These are phyloP conservation scores for Fraxinus americana DNA, from an alignment of 257 asterid genomes.

Conservation along the genomic window DNA sequence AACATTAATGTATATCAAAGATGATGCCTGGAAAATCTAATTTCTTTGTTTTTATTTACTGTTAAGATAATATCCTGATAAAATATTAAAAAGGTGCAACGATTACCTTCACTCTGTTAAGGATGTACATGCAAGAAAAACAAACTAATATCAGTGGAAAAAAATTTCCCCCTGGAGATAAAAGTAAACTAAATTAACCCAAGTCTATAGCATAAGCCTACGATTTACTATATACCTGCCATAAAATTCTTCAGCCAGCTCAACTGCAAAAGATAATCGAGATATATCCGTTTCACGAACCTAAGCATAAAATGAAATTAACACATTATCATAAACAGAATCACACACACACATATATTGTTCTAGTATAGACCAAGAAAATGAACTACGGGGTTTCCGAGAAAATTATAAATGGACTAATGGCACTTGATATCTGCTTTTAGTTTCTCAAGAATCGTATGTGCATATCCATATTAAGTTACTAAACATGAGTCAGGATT, in stretches of 20 bases:
- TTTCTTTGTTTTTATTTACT: neutral
- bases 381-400: neutral
- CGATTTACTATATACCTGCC: conserved; percentile 69
- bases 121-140: conserved; percentile 31
- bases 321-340: conserved; percentile 10
- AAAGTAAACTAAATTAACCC: conserved; percentile 14
- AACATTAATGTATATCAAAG: conserved; percentile 21
- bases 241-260: conserved; percentile 98
- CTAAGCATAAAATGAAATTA: conserved; percentile 39
- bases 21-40: conserved; percentile 10
- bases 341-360: neutral
- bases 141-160: conserved; percentile 40
- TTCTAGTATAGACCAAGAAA: neutral
- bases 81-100: conserved; percentile 2
- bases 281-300: conserved; percentile 98
- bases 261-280: conserved; percentile 91
- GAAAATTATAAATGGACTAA: neutral
- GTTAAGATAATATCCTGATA: neutral
- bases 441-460: neutral
- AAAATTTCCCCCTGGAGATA: conserved; percentile 6
- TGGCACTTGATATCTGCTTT: neutral
- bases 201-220: conserved; percentile 7
- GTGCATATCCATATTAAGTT: neutral
- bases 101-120: conserved; percentile 88
- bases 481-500: neutral